Base-by-base conservation (phyloP, 805 yeast species). In the Saccharomyces paradoxus region DNA sequence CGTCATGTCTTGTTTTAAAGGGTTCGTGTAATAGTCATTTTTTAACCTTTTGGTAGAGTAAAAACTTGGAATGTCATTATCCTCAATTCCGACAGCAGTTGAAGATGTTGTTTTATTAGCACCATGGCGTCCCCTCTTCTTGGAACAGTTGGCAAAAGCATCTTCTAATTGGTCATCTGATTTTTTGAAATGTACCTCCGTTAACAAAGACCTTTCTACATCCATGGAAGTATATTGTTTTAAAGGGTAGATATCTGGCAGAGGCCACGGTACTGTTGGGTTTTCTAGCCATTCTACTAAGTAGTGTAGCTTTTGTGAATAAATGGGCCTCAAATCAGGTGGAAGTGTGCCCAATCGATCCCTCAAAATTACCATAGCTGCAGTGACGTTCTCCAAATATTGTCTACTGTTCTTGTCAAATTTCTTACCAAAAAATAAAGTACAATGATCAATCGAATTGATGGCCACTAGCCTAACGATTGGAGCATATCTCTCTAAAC, bases 261-360 rank as follows among this genome's bases (percentile, higher is more conserved):
- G 71, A 3, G 91, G 92, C 96, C 96, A 90, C 6, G 79, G 74
- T 26, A 68, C 56, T 17, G 59, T 55, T 4, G 70, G 73, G 47
- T 79, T 71, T 46, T 75, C 75, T 32, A 89, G 73, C 83, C 91
- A 89, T 32, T 77, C 77, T 1, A 75, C 71, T 51, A 91, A 73
- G 62, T 81, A 87, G 6, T 76, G 74, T 58, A 90, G 74, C 55
- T 84, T 79, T 59, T 83, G 84, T 44, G 81, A 75, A 67, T 86
- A 89, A 22, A 87, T 80, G 14, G 94, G 91, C 65, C 87, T 77
- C 50, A 89, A 68, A 63, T 84, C 94, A 0, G 89, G 85, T 1
- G 96, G 94, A 48, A 92, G 68, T 50, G 80, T 79, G 7, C 98
- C 98, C 13, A 86, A 89, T 56, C 84, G 77, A 59, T 87, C 96